Conservation (phyloP, 2,329 filamentous ascomycete species). For the Sarocladiaceae sp. region DNA sequence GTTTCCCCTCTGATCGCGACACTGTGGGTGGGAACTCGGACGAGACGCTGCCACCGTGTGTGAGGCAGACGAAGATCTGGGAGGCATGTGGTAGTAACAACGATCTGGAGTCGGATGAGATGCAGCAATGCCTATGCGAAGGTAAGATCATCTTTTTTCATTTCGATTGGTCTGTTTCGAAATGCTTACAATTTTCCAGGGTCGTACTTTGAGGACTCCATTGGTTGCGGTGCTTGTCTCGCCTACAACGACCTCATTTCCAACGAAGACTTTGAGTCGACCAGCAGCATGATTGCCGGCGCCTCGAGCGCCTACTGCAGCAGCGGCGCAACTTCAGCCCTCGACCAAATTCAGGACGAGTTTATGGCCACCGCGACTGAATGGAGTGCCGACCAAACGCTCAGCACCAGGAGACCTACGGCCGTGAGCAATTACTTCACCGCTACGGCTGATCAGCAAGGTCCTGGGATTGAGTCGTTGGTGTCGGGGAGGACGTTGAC, state of each 20-base stretch:
- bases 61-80: not conserved
- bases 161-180: not conserved
- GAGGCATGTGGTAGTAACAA: not conserved
- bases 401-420: not conserved
- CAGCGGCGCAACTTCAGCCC: not conserved
- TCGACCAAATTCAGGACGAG: not conserved
- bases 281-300: not conserved
- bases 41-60: not conserved
- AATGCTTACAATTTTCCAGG: not conserved
- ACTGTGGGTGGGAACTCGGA: slow-evolving; percentile 2
- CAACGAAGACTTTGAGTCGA: not conserved
- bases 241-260: not conserved
- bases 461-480: not conserved
- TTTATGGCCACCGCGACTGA: not conserved
- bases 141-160: not conserved
- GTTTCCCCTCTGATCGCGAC: not conserved
- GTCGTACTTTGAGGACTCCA: not conserved
- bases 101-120: not conserved
- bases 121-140: slow-evolving; percentile 1
- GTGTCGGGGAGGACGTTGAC: not conserved
- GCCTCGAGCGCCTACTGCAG: not conserved
- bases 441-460: not conserved
- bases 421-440: slow-evolving; percentile 7
- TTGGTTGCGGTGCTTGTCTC: slow-evolving; percentile 3
- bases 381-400: not conserved